Evolutionary conservation across 2,329 filamentous ascomycete species (phyloP).

Genomic region (Aspergillus melleus): DNA sequence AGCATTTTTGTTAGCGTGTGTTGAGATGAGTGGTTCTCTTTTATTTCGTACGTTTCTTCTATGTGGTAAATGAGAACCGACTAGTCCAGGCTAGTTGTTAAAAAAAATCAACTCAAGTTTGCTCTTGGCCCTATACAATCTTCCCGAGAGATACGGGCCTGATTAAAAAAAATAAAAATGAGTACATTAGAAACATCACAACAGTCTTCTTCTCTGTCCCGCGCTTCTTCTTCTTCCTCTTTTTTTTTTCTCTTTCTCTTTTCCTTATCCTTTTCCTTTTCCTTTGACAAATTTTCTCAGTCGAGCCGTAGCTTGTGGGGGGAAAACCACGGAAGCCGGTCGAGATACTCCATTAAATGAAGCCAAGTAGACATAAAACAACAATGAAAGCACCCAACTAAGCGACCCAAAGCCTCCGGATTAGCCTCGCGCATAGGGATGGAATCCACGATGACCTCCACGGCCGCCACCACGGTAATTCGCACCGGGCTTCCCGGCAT

Average conservation of each 20-base stretch:
- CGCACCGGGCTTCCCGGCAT: constrained; percentile 84
- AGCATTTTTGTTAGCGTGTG: neutral
- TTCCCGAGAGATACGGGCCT: neutral
- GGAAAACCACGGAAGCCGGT: neutral
- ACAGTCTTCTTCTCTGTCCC: neutral
- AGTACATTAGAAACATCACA: constrained; percentile 13
- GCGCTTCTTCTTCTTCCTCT: neutral
- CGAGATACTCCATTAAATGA: neutral
- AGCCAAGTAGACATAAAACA: neutral
- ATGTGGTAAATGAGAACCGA: neutral
- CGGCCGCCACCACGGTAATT: constrained; percentile 91
- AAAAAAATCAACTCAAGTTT: neutral
- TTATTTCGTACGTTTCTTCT: neutral
- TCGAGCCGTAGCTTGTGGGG: neutral
- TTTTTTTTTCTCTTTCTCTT: neutral
- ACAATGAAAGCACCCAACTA: neutral
- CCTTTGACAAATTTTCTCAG: neutral
- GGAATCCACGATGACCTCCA: constrained; percentile 71
- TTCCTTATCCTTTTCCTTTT: neutral
- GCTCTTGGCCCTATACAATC: neutral
- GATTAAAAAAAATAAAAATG: neutral
- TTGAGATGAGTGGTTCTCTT: too few relatives aligned
- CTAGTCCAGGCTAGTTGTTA: neutral
- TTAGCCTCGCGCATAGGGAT: constrained; percentile 65
- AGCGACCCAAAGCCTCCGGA: neutral